phyloP scores from a whole-genome alignment of 2,329 filamentous ascomycete genomes.

The Didymella glomerata region DNA sequence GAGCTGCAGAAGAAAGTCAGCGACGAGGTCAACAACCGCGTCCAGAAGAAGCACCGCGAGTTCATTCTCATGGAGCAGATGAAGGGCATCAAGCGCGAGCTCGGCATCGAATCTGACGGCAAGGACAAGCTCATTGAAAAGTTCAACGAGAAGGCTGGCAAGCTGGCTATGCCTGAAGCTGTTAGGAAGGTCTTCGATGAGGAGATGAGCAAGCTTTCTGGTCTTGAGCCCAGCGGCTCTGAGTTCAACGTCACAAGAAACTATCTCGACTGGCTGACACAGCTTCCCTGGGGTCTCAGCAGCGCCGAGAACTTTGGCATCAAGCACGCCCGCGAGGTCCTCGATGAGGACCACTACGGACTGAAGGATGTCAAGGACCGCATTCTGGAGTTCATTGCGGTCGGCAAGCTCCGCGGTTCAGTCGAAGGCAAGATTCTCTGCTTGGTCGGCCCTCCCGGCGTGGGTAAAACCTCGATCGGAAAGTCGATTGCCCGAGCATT shows the following conservation, averaged over 20 bases:
- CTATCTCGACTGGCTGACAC: conserved; percentile 97
- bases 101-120: conserved; percentile 95
- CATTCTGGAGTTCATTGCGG: conserved; percentile 97
- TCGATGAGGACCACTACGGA: conserved; percentile 97
- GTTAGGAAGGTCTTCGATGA: conserved; percentile 99
- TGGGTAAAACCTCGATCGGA: conserved; percentile 98
- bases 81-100: conserved; percentile 95
- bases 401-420: conserved; percentile 94
- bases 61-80: conserved; percentile 99
- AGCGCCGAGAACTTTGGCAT: conserved; percentile 98
- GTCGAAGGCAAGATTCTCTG: conserved; percentile 99
- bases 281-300: conserved; percentile 95
- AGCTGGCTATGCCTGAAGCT: conserved; percentile 94
- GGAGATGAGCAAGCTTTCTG: conserved; percentile 95
- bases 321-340: conserved; percentile 83
- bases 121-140: conserved; percentile 98
- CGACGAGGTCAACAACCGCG: conserved; percentile 97
- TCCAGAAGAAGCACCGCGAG: conserved; percentile 94
- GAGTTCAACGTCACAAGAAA: conserved; percentile 99
- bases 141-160: conserved; percentile 93
- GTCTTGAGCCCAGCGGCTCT: conserved; percentile 92
- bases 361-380: conserved; percentile 98
- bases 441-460: conserved; percentile 95
- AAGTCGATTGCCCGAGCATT: conserved; percentile 96
- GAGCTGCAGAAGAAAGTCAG: conserved; percentile 96